Evolutionary conservation across 2,329 filamentous ascomycete genomes (phyloP), one percentile per base, ranked within the genome.

Genomic region (Apiospora phragmitis): DNA sequence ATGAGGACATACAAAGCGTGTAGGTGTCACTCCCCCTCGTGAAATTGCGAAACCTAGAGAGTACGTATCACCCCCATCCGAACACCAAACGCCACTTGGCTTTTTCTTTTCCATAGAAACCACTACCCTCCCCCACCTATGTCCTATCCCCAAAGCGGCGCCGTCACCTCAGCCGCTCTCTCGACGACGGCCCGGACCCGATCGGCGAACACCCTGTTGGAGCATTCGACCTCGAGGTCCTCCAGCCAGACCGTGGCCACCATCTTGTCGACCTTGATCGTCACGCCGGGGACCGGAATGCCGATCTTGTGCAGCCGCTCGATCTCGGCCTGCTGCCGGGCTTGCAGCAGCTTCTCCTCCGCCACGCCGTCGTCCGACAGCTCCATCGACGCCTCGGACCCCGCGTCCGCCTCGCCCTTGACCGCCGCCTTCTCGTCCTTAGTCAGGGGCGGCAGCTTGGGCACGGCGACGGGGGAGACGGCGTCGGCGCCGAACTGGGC

Each of bases 221-320:
- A 84, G 80, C 94, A 97, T 81, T 98, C 96, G 5, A 99, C 93
- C 76, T 97, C 94, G 62, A 98, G 82, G 75, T 93, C 90, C 85
- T 98, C 96, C 49, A 99, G 84, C 95, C 95, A 98, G 8, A 99
- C 92, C 72, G 90, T 93, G 8, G 95, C 96, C 69, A 92, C 86
- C 82, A 94, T 92, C 83, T 94, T 96, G 77, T 98, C 95, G 4
- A 98, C 92, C 76, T 89, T 91, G 81, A 99, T 94, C 72, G 92
- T 89, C 21, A 99, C 86, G 0, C 95, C 96, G 0, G 96, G 96
- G 0, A 98, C 94, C 0, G 95, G 94, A 42, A 98, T 95, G 2
- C 95, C 95, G 29, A 97, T 84, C 73, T 89, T 90, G 77, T 97
- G 93, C 66, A 98, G 85, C 18, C 95, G 86, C 71, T 93, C 90